Base-by-base conservation (phyloP, 2,329 filamentous ascomycete species). In the Knufia petricola region DNA sequence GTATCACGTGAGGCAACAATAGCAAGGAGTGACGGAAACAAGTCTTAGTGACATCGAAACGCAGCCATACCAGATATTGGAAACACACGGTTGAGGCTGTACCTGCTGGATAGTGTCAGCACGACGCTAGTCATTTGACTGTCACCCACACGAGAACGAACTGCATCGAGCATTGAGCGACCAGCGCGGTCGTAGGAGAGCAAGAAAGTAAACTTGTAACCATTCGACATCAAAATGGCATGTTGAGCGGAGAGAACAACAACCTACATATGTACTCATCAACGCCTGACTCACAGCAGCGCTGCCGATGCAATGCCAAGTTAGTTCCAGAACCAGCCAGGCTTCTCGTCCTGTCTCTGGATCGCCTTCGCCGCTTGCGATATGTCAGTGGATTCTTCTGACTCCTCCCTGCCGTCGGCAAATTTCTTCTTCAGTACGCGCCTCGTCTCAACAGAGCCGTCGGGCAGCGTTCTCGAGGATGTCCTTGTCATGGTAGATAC, bases 351-450 rank as follows among this genome's bases (percentile, higher is more conserved):
- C 46, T 48, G 45, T 26, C 8, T n/a, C 17, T 21, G 3, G 4
- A 13, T 3, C 20, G 43, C 10, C 21, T 23, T 41, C 32, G 43
- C 31, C 12, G 28, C 19, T 38, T 44, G 48, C 7, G 32, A 37
- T 3, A 49, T 42, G 24, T 54, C 51, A 12, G 50, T 43, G 6
- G 73, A 76, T 55, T 79, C 75, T 7, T 74, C 71, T 28, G 64
- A 76, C 59, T 81, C 77, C 58, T 81, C 78, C 2, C 71, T 68
- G 0, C 79, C 79, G 63, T 82, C 77, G 1, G 74, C 66, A 56
- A 79, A 82, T 2, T 74, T 69, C 57, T 74, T 76, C 53, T 76
- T 81, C 13, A 78, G 63, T 8, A 78, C 65, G 1, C 73, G 71
- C 55, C 75, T 79, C 0, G 75, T 81, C 7, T 75, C 73, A 2